Conservation (phyloP, 2,329 filamentous ascomycete species). For the Onygenales sp. region DNA sequence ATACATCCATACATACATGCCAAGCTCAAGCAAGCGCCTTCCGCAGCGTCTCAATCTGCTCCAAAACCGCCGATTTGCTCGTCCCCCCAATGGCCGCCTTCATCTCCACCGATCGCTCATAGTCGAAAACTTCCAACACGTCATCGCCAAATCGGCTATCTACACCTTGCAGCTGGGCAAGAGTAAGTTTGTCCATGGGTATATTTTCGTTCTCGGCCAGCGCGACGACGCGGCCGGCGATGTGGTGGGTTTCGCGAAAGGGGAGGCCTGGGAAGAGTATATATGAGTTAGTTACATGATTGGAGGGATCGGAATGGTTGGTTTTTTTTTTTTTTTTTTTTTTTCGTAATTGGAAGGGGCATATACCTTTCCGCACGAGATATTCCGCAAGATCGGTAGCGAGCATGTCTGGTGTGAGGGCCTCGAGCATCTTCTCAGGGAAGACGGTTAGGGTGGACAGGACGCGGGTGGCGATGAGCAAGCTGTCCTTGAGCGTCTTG, state of each 20-base stretch:
- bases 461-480: slow-evolving; percentile 74
- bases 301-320: background rate
- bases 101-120: slow-evolving; percentile 74
- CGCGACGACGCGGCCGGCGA: slow-evolving; percentile 64
- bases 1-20: background rate
- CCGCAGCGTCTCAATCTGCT: slow-evolving; percentile 56
- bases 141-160: slow-evolving; percentile 63
- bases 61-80: slow-evolving; percentile 57
- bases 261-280: slow-evolving; percentile 42
- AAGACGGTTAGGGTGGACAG: slow-evolving; percentile 61
- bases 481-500: slow-evolving; percentile 68
- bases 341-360: too few relatives aligned
- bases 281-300: background rate
- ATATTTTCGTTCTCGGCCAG: slow-evolving; percentile 56
- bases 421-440: slow-evolving; percentile 67
- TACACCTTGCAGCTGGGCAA: slow-evolving; percentile 58
- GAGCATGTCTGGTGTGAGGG: slow-evolving; percentile 74
- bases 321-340: too few relatives aligned
- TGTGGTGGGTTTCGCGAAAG: slow-evolving; percentile 73
- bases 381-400: slow-evolving; percentile 48
- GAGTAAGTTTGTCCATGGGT: slow-evolving; percentile 60
- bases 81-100: slow-evolving; percentile 69
- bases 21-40: background rate
- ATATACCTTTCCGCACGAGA: slow-evolving; percentile 24
- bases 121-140: slow-evolving; percentile 63